Conservation (phyloP, 1,284 basidiomycete species). For the Trametes versicolor region DNA sequence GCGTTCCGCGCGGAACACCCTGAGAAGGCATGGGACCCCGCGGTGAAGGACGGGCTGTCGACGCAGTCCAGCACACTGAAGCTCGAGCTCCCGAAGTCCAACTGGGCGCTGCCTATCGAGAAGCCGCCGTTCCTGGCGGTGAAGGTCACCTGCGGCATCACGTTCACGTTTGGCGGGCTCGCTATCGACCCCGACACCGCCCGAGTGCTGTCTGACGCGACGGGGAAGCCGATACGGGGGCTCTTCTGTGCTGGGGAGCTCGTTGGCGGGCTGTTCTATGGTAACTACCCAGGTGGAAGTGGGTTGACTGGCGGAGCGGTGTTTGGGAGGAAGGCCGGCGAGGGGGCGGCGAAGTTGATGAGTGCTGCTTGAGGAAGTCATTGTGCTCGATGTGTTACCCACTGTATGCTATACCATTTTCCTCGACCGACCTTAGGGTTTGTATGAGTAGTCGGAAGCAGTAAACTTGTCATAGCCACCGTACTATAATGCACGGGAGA, state of each 20-base stretch:
- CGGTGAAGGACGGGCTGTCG: conserved; percentile 68
- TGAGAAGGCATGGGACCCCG: conserved; percentile 60
- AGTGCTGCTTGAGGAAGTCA: background rate
- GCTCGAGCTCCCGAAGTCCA: conserved; percentile 55
- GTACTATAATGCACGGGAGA: background rate
- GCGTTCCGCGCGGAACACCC: conserved; percentile 49
- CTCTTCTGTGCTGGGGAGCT: conserved; percentile 74
- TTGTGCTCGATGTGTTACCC: background rate
- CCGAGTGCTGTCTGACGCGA: conserved; percentile 56
- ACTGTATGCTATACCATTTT: background rate
- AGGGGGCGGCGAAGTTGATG: conserved; percentile 50
- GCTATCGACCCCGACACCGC: conserved; percentile 64
- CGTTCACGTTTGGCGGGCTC: conserved; percentile 77
- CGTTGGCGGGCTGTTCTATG: conserved; percentile 68
- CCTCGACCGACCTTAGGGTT: background rate
- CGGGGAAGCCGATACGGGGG: conserved; percentile 55
- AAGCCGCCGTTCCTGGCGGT: conserved; percentile 67
- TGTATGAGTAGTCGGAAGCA: no score
- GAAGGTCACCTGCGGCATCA: conserved; percentile 73
- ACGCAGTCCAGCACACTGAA: conserved; percentile 51
- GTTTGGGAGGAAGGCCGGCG: conserved; percentile 70
- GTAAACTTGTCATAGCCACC: background rate
- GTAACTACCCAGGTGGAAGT: conserved; percentile 75
- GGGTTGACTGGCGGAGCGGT: conserved; percentile 74
- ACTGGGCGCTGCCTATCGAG: conserved; percentile 69